Percentiles rank a stretch among this genome's conserved stretches.
These are phyloP conservation scores for Heliocybe sulcata DNA, from an alignment of 1,284 basidiomycete genomes.

Conservation along the genomic window DNA sequence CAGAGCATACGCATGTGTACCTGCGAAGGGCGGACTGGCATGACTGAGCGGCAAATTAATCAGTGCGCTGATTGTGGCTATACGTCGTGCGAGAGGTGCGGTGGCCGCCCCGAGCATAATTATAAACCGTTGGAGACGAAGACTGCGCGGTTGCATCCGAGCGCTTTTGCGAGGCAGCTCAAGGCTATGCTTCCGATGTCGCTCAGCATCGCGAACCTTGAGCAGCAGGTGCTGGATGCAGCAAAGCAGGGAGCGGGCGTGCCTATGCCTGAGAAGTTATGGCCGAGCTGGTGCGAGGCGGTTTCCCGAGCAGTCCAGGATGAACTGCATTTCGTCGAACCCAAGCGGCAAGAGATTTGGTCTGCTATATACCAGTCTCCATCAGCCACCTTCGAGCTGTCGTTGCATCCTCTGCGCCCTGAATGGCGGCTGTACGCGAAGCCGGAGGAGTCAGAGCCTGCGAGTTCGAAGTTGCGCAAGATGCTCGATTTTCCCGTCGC, in stretches of 20 bases:
- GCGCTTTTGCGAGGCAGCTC: constrained; percentile 66
- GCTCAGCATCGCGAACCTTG: constrained; percentile 52
- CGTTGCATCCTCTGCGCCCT: constrained; percentile 68
- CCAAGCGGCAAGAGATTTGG: constrained; percentile 88
- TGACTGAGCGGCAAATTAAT: constrained; percentile 64
- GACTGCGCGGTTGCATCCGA: constrained; percentile 54
- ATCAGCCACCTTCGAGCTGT: constrained; percentile 67
- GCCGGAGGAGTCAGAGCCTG: constrained; percentile 62
- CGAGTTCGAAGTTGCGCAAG: constrained; percentile 74
- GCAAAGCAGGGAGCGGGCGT: constrained; percentile 39
- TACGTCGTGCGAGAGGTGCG: constrained; percentile 81
- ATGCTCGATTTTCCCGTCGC: constrained; percentile 74
- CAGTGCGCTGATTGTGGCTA: constrained; percentile 74
- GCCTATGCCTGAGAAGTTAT: constrained; percentile 42
- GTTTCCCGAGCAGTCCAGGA: constrained; percentile 54
- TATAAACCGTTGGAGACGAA: constrained; percentile 44
- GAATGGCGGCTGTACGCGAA: constrained; percentile 86
- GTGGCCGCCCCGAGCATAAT: constrained; percentile 86
- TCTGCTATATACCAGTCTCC: constrained; percentile 74
- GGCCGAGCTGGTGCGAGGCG: constrained; percentile 64
- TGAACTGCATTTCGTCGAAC: constrained; percentile 80
- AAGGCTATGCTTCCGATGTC: constrained; percentile 88
- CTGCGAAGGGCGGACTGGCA: constrained; percentile 83
- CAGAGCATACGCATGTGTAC: constrained; percentile 76
- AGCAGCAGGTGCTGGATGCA: constrained; percentile 42